A percentile compares a stretch with the other conserved stretches of the same genome.
Conservation (phyloP, 192 early-diverging fungal species). For the Rhizoclosmatium sp. region DNA sequence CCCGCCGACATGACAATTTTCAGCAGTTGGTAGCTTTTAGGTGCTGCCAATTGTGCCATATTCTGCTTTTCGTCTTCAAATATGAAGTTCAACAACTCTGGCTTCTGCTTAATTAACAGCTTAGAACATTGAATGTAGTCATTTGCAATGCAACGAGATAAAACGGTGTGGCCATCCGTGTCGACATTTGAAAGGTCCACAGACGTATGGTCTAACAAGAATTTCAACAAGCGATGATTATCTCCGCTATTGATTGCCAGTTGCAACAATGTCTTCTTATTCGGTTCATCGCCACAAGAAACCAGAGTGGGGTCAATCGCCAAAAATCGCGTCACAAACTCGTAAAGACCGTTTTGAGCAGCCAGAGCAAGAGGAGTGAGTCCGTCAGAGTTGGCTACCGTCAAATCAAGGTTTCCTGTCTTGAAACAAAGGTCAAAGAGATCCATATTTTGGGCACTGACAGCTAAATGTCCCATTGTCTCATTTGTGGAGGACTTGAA, state of each 20-base stretch:
- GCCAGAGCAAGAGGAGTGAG: neutral
- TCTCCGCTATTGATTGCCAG: neutral
- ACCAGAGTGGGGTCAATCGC: neutral
- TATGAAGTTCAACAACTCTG: neutral
- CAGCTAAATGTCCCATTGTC: neutral
- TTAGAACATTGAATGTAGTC: neutral
- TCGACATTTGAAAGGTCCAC: neutral
- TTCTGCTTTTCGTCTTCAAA: neutral
- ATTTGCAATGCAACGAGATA: neutral
- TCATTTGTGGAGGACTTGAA: neutral
- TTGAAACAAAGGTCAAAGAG: neutral
- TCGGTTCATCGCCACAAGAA: neutral
- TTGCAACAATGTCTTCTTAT: neutral
- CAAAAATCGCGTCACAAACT: neutral
- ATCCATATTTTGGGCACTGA: neutral
- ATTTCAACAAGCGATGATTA: neutral
- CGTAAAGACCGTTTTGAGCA: neutral
- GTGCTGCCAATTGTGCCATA: neutral
- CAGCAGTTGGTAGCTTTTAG: neutral
- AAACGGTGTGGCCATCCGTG: neutral
- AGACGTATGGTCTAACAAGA: neutral
- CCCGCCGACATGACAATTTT: neutral
- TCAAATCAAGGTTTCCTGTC: neutral
- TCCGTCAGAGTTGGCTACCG: neutral
- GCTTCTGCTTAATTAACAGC: neutral